Evolutionary conservation across 177 flowering plant species (phyloP).

Genomic region (Tripterygium wilfordii): DNA sequence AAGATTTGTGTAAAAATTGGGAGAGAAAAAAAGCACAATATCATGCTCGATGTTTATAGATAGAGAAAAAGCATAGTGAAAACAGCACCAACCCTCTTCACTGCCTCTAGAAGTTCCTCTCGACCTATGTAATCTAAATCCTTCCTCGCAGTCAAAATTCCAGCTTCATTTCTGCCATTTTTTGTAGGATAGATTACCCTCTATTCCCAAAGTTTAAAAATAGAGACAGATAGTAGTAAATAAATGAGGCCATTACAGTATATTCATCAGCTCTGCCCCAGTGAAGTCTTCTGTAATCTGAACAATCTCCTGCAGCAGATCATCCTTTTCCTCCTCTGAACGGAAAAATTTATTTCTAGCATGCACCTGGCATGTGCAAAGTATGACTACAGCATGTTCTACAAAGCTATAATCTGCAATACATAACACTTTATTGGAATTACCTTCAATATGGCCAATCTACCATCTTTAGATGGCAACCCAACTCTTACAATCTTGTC

Average conservation of each 20-base stretch:
- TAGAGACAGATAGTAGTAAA: conserved; percentile 1
- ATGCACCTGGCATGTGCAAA: conserved; percentile 58
- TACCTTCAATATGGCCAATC: conserved; percentile 90
- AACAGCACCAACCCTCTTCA: conserved; percentile 64
- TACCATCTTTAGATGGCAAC: conserved; percentile 90
- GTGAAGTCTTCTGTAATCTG: conserved; percentile 86
- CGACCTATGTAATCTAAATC: conserved; percentile 89
- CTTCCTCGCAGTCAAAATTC: conserved; percentile 91
- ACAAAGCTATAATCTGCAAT: not conserved
- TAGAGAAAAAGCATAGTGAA: not conserved
- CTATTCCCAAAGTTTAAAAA: not conserved
- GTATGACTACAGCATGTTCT: not conserved
- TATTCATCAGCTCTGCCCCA: conserved; percentile 96
- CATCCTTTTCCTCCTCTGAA: conserved; percentile 80
- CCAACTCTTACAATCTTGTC: conserved; percentile 98
- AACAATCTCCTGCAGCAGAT: conserved; percentile 71
- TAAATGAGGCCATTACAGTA: conserved; percentile 45
- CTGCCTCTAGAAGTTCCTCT: conserved; percentile 85
- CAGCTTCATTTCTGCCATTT: conserved; percentile 89
- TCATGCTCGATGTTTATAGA: not conserved
- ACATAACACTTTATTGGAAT: not conserved
- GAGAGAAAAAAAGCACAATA: too few species aligned
- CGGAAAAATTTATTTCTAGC: conserved; percentile 87
- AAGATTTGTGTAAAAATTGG: too few species aligned
- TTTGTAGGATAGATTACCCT: conserved; percentile 5